A percentile compares a stretch with the other conserved stretches of the same genome.
Evolutionary conservation across 371 early-diverging fungal species (phyloP).

Genomic region (Nematocida homosporus): DNA sequence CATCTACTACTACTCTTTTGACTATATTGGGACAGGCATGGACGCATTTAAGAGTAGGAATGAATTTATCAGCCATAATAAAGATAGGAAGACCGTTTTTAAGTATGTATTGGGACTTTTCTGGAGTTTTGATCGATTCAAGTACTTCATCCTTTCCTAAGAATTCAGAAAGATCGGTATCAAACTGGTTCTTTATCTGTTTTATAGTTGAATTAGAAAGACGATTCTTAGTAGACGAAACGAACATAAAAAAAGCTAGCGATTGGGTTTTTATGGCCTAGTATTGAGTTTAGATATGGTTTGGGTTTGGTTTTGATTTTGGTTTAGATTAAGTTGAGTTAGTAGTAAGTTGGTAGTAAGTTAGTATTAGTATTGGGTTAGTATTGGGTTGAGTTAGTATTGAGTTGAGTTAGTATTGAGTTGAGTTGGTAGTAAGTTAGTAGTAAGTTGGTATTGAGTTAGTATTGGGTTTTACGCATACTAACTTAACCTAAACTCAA

Average conservation of each 20-base stretch:
- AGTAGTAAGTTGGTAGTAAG: no score
- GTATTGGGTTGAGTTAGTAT: no score
- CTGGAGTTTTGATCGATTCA: conserved; percentile 30
- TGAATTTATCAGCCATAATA: not conserved
- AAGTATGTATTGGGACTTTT: conserved; percentile 15
- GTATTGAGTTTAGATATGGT: no score
- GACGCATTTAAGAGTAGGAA: conserved; percentile 39
- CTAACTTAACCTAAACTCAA: no score
- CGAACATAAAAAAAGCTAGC: conserved; percentile 31
- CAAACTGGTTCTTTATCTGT: conserved; percentile 36
- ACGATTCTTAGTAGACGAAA: conserved; percentile 26
- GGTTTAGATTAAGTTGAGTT: no score
- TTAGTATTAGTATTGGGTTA: no score
- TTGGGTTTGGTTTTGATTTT: no score
- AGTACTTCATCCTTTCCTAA: conserved; percentile 32
- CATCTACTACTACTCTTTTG: conserved; percentile 56
- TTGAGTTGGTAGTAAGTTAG: no score
- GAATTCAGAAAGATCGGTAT: conserved; percentile 24
- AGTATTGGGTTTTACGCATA: no score
- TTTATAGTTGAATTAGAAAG: conserved; percentile 32
- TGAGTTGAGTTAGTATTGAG: no score
- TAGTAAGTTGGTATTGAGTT: no score
- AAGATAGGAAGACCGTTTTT: conserved; percentile 29
- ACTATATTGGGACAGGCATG: conserved; percentile 39
- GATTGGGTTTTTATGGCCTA: no score